Conservation (phyloP, 495 filamentous ascomycete species). For the Annulohypoxylon maeteangense region DNA sequence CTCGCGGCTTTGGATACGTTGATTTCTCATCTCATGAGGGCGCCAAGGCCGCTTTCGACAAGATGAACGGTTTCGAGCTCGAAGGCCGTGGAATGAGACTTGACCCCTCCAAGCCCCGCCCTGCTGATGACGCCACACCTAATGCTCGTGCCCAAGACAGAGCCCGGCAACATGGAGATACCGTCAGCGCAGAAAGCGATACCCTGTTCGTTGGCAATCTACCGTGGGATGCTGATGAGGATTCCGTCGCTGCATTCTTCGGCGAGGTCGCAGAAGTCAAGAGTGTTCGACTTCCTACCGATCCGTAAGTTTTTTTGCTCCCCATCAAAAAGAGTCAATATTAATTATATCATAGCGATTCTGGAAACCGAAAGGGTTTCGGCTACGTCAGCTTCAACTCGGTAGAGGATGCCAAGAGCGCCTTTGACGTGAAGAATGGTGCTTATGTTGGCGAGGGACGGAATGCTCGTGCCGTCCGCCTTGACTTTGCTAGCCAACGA, state of each 20-base stretch:
- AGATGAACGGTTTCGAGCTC: conserved; percentile 81
- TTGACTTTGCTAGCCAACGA: conserved; percentile 88
- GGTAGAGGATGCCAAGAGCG: conserved; percentile 85
- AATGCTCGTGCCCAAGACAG: conserved; percentile 72
- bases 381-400: conserved; percentile 89
- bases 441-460: conserved; percentile 72
- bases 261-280: conserved; percentile 73
- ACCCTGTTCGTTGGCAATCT: conserved; percentile 97
- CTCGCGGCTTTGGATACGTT: conserved; percentile 96
- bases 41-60: conserved; percentile 80
- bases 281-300: conserved; percentile 89
- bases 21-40: conserved; percentile 79
- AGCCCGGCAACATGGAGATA: conserved; percentile 80
- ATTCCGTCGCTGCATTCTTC: conserved; percentile 79
- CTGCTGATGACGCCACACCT: conserved; percentile 60
- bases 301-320: conserved; percentile 65
- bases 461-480: conserved; percentile 74
- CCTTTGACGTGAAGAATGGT: conserved; percentile 79
- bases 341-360: conserved; percentile 68
- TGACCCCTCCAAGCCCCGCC: conserved; percentile 83
- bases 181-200: conserved; percentile 76
- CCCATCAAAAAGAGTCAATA: conserved; percentile 2
- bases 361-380: conserved; percentile 91
- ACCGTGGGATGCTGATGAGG: conserved; percentile 83
- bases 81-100: conserved; percentile 90